Conservation (phyloP, 768 basidiomycete genomes). For the Lentinula edodes region DNA sequence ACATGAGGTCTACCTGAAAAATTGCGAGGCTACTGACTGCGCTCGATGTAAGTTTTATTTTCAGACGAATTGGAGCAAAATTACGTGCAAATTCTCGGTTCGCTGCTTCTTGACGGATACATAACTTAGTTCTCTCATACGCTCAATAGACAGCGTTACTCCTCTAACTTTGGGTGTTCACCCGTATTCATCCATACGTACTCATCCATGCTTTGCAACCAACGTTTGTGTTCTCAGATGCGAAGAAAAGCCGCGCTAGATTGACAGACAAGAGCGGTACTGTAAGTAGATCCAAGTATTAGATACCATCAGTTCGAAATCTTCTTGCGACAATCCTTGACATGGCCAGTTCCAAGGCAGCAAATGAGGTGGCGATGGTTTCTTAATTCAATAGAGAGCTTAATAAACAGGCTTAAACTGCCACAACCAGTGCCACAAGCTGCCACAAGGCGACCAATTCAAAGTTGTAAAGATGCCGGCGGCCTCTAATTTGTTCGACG, state of each 20-base stretch:
- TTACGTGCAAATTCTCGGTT: slow-evolving; percentile 4
- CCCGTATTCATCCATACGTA: too few relatives aligned
- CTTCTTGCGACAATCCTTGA: too few relatives aligned
- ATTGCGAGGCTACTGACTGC: not conserved
- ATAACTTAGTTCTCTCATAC: not conserved
- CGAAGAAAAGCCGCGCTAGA: too few relatives aligned
- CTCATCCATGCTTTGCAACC: not conserved
- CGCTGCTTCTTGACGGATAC: not conserved
- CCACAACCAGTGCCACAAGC: not conserved
- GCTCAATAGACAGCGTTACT: too few relatives aligned
- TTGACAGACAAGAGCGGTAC: too few relatives aligned
- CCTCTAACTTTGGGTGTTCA: too few relatives aligned
- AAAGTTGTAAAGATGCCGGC: not conserved
- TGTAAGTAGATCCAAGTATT: too few relatives aligned
- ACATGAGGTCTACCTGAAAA: not conserved
- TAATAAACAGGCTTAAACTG: too few relatives aligned
- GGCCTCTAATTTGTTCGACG: not conserved
- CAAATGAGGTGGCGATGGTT: too few relatives aligned
- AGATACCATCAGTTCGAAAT: too few relatives aligned
- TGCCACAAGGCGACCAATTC: not conserved
- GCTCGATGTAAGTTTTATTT: slow-evolving; percentile 17
- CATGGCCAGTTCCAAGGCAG: too few relatives aligned
- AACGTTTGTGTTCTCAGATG: not conserved
- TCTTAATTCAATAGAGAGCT: too few relatives aligned
- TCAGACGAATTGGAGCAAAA: slow-evolving; percentile 1